Evolutionary conservation across 805 yeast genomes (phyloP).

Genomic region (Metschnikowia gelsemii): DNA sequence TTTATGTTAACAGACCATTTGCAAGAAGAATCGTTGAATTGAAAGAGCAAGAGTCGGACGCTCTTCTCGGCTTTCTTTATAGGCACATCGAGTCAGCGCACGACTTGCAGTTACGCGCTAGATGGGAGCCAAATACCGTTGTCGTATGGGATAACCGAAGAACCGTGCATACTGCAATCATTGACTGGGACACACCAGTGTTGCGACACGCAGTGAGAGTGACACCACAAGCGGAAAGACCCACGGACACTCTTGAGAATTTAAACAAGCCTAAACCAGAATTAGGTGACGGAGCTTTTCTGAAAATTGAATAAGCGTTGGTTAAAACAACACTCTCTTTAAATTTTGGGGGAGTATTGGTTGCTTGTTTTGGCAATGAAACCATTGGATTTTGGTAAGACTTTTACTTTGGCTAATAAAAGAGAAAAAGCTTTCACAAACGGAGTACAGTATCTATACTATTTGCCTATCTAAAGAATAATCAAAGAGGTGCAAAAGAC

Average conservation of each 20-base stretch:
- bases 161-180: slow-evolving; percentile 34
- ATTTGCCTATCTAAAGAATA: too few relatives aligned
- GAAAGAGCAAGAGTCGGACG: slow-evolving; percentile 34
- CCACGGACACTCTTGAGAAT: slow-evolving; percentile 34
- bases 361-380: too few relatives aligned
- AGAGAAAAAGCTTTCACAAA: too few relatives aligned
- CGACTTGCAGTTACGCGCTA: slow-evolving; percentile 36
- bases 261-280: slow-evolving; percentile 28
- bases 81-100: slow-evolving; percentile 32
- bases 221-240: slow-evolving; percentile 40
- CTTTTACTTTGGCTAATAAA: too few relatives aligned
- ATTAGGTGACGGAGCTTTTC: slow-evolving; percentile 3
- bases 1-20: slow-evolving; percentile 34
- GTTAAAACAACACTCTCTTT: background rate
- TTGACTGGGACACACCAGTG: slow-evolving; percentile 37
- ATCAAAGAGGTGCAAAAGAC: too few relatives aligned
- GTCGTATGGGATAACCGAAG: slow-evolving; percentile 39
- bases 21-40: slow-evolving; percentile 35
- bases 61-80: slow-evolving; percentile 30
- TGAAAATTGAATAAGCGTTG: background rate
- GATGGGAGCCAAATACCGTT: slow-evolving; percentile 37
- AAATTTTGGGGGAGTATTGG: too few relatives aligned
- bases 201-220: slow-evolving; percentile 36
- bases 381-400: too few relatives aligned
- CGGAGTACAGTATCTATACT: too few relatives aligned